phyloP scores from a whole-genome alignment of 1,284 basidiomycete genomes.

The Ceratobasidium papillatum region DNA sequence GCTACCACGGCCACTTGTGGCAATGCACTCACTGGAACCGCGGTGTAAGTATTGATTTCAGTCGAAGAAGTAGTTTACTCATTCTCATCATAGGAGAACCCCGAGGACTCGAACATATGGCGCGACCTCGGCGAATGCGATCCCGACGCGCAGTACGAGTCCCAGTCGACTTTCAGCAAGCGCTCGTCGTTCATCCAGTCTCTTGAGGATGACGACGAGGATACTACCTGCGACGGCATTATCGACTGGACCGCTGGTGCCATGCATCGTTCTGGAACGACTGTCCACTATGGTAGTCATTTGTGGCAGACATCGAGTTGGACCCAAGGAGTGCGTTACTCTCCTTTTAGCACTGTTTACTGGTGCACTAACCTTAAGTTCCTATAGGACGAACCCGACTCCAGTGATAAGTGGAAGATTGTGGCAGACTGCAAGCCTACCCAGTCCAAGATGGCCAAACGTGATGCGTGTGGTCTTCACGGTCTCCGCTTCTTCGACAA shows the following conservation, averaged over 20 bases:
- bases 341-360: background rate
- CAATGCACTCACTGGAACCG: conserved; percentile 34
- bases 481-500: conserved; percentile 11
- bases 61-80: background rate
- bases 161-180: conserved; percentile 7
- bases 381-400: conserved; percentile 13
- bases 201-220: conserved; percentile 7
- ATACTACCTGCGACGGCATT: background rate
- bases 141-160: conserved; percentile 8
- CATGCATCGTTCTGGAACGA: background rate
- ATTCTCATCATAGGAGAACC: conserved; percentile 7
- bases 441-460: conserved; percentile 22
- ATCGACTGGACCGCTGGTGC: background rate
- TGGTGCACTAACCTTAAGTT: background rate
- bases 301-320: conserved; percentile 12
- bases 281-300: conserved; percentile 9
- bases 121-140: conserved; percentile 32
- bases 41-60: conserved; percentile 23
- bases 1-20: conserved; percentile 32
- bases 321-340: conserved; percentile 1
- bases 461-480: conserved; percentile 1
- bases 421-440: background rate
- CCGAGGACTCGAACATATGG: conserved; percentile 21
- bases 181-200: background rate
- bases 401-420: background rate